phyloP scores from a whole-genome alignment of 495 filamentous ascomycete species.

The Neurospora tetraspora region DNA sequence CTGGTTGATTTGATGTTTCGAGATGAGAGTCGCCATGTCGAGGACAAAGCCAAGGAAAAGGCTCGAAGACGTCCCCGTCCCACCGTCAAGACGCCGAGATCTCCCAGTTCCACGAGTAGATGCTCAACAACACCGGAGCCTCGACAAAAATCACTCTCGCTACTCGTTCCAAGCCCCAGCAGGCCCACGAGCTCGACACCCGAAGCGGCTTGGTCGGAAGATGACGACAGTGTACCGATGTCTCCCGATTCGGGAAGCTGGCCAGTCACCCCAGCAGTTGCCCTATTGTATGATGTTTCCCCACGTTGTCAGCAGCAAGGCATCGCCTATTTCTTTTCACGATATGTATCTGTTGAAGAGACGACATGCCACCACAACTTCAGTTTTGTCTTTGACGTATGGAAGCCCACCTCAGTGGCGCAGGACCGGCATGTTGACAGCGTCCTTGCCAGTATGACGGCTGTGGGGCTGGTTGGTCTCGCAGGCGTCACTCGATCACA shows the following conservation, averaged over 20 bases:
- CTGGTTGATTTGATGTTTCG: slow-evolving; percentile 61
- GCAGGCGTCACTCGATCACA: slow-evolving; percentile 30
- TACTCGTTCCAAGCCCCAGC: slow-evolving; percentile 9
- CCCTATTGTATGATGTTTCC: slow-evolving; percentile 20
- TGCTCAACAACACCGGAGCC: slow-evolving; percentile 19
- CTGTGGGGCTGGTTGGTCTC: slow-evolving; percentile 39
- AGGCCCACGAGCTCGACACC: slow-evolving; percentile 8
- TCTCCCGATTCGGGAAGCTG: slow-evolving; percentile 27
- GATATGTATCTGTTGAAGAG: slow-evolving; percentile 27
- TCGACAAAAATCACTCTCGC: slow-evolving; percentile 6
- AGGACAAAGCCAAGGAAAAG: slow-evolving; percentile 47
- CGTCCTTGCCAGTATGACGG: slow-evolving; percentile 35
- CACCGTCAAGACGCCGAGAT: slow-evolving; percentile 5
- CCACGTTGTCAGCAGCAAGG: slow-evolving; percentile 26
- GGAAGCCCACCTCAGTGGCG: slow-evolving; percentile 20
- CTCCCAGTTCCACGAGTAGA: slow-evolving; percentile 12
- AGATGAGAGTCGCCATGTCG: slow-evolving; percentile 59
- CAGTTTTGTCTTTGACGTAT: slow-evolving; percentile 30
- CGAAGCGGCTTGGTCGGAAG: slow-evolving; percentile 9
- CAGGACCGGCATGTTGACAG: slow-evolving; percentile 21
- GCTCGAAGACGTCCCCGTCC: slow-evolving; percentile 21
- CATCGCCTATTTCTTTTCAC: slow-evolving; percentile 31
- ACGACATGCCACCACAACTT: slow-evolving; percentile 30
- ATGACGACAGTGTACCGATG: slow-evolving; percentile 19
- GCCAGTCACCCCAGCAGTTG: slow-evolving; percentile 24